Percentiles rank a stretch among this genome's conserved stretches.
Evolutionary conservation across 495 filamentous ascomycete species (phyloP).

Genomic region (Penicillium mononematosum): DNA sequence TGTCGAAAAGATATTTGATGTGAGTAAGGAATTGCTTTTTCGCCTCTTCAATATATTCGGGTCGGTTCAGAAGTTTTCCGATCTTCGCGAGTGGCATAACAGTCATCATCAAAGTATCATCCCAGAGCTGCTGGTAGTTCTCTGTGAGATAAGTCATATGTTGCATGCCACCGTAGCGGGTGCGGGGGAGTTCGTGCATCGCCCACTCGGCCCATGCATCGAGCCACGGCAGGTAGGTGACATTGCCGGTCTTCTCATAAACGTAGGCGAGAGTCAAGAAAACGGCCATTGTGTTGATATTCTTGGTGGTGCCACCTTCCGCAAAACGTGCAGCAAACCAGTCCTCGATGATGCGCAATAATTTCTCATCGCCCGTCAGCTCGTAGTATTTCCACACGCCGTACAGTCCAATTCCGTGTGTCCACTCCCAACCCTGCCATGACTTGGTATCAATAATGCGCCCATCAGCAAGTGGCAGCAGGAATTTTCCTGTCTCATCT

Average conservation of each 20-base stretch:
- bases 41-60: conserved; percentile 68
- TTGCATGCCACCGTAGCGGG: conserved; percentile 69
- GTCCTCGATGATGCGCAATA: conserved; percentile 59
- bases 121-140: conserved; percentile 71
- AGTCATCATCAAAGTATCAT: conserved; percentile 81
- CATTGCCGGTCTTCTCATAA: conserved; percentile 64
- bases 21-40: conserved; percentile 71
- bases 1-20: conserved; percentile 70
- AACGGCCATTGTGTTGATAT: conserved; percentile 77
- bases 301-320: conserved; percentile 70
- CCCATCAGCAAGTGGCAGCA: conserved; percentile 63
- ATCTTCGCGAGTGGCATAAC: conserved; percentile 75
- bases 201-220: conserved; percentile 76
- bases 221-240: conserved; percentile 64
- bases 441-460: conserved; percentile 77
- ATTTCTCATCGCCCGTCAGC: conserved; percentile 52
- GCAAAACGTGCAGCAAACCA: conserved; percentile 67
- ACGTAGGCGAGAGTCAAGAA: conserved; percentile 70
- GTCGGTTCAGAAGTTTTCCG: conserved; percentile 60
- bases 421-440: conserved; percentile 80
- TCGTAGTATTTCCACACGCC: conserved; percentile 77
- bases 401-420: conserved; percentile 73
- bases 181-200: conserved; percentile 67
- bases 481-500: conserved; percentile 67
- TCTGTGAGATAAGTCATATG: conserved; percentile 60